Conservation (phyloP, 208 protist genomes). For the Giardia duodenalis region DNA sequence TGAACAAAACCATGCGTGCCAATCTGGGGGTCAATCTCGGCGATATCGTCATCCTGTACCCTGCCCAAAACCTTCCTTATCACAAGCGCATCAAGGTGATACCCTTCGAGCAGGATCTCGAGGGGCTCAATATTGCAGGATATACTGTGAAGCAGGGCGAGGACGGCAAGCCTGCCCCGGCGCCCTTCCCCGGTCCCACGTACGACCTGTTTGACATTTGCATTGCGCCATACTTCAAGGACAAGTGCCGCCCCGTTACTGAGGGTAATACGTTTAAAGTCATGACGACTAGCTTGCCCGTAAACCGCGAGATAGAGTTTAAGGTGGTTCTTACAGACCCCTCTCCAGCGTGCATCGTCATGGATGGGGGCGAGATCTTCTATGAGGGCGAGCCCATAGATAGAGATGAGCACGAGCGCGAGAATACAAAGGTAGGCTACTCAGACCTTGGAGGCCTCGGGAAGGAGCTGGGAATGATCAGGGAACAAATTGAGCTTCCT, state of each 20-base stretch:
- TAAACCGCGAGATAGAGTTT: conserved; percentile 77
- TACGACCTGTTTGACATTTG: conserved; percentile 93
- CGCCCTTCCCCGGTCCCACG: not conserved
- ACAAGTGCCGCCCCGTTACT: conserved; percentile 92
- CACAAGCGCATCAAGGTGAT: conserved; percentile 92
- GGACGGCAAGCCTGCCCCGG: not conserved
- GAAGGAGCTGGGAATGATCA: conserved; percentile 43
- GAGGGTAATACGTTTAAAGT: conserved; percentile 91
- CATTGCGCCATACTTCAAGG: conserved; percentile 96
- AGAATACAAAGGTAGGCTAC: conserved; percentile 73
- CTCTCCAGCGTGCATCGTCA: conserved; percentile 81
- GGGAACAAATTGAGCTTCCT: conserved; percentile 46
- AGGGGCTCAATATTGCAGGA: conserved; percentile 60
- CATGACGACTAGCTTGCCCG: conserved; percentile 81
- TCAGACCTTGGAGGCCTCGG: conserved; percentile 55
- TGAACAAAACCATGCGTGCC: conserved; percentile 92
- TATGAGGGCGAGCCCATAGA: conserved; percentile 95
- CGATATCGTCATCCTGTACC: conserved; percentile 84
- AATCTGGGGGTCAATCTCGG: conserved; percentile 93
- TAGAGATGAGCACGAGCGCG: conserved; percentile 91
- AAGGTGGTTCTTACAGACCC: conserved; percentile 98
- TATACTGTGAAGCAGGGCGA: conserved; percentile 51
- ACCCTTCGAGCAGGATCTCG: conserved; percentile 94
- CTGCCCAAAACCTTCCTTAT: conserved; percentile 79
- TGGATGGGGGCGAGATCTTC: conserved; percentile 94